Percentiles rank a stretch among this genome's conserved stretches.
phyloP scores from a whole-genome alignment of 352 stramenopile genomes.

The Peronosclerospora sorghi region DNA sequence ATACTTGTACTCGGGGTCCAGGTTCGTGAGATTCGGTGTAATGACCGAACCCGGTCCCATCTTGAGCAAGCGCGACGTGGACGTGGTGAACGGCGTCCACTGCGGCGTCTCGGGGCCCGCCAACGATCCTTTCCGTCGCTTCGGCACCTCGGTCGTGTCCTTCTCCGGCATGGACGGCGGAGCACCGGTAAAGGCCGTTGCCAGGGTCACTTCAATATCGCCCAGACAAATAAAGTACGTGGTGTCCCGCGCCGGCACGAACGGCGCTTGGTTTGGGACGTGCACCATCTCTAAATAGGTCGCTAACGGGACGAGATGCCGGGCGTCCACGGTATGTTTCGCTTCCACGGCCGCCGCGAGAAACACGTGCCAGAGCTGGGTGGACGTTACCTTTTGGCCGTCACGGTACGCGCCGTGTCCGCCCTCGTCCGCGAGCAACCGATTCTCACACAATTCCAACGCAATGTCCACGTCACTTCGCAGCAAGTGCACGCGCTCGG shows the following conservation, averaged over 20 bases:
- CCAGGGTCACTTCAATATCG: slow-evolving; percentile 21
- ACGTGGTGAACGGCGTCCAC: slow-evolving; percentile 58
- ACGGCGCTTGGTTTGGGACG: slow-evolving; percentile 25
- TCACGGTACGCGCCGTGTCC: too few species aligned
- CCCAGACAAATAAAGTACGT: slow-evolving; percentile 75
- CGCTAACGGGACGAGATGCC: slow-evolving; percentile 36
- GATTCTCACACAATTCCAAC: slow-evolving; percentile 60
- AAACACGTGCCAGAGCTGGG: slow-evolving; percentile 71
- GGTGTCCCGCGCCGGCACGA: slow-evolving; percentile 34
- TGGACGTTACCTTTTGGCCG: too few species aligned
- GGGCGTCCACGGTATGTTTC: too few species aligned
- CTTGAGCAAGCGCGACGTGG: slow-evolving; percentile 52
- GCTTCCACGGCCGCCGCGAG: slow-evolving; percentile 26
- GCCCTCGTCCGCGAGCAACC: slow-evolving; percentile 39
- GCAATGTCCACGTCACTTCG: slow-evolving; percentile 40
- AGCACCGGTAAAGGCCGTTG: slow-evolving; percentile 3
- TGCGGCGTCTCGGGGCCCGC: slow-evolving; percentile 34
- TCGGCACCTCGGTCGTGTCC: slow-evolving; percentile 1
- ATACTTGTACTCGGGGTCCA: slow-evolving; percentile 42
- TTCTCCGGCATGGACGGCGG: too few species aligned
- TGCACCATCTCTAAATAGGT: slow-evolving; percentile 52
- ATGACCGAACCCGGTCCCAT: slow-evolving; percentile 67
- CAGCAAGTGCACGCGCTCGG: slow-evolving; percentile 35
- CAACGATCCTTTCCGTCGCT: slow-evolving; percentile 27
- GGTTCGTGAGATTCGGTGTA: slow-evolving; percentile 35